A percentile compares a stretch with the other conserved stretches of the same genome.
Conservation (phyloP, 192 early-diverging fungal species). For the Glomus cerebriforme region DNA sequence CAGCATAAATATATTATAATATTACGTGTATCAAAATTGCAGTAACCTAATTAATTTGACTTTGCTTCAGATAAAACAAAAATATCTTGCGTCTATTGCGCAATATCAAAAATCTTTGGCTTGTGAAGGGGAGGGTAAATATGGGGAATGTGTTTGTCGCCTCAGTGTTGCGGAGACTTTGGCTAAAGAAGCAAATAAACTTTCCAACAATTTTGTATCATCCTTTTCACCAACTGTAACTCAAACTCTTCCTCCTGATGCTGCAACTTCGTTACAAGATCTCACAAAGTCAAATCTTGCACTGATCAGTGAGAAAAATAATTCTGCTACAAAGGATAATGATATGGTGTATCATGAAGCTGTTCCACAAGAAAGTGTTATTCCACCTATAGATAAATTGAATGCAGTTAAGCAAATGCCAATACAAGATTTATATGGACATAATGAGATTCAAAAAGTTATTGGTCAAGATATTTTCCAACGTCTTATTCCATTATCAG, state of each 20-base stretch:
- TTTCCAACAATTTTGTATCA: constrained; percentile 69
- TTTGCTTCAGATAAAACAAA: constrained; percentile 75
- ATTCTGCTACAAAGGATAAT: constrained; percentile 80
- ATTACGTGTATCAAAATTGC: not conserved
- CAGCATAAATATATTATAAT: not conserved
- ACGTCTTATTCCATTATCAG: constrained; percentile 85
- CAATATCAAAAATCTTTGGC: constrained; percentile 83
- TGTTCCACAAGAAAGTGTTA: constrained; percentile 75
- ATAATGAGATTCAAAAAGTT: constrained; percentile 78
- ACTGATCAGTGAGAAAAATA: constrained; percentile 71
- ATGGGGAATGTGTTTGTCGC: constrained; percentile 84
- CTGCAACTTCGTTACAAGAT: constrained; percentile 73
- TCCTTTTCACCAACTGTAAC: constrained; percentile 62
- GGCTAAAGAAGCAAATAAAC: constrained; percentile 84
- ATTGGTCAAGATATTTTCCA: constrained; percentile 91
- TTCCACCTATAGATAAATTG: constrained; percentile 82
- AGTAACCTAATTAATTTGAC: not conserved
- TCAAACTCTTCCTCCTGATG: constrained; percentile 62
- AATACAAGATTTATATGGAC: constrained; percentile 74
- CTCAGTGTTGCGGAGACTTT: constrained; percentile 74
- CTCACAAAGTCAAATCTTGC: constrained; percentile 65
- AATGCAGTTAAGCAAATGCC: constrained; percentile 79
- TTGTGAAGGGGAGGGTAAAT: constrained; percentile 74
- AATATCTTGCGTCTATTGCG: constrained; percentile 84
- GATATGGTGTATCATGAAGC: constrained; percentile 93